Evolutionary conservation across 2,329 filamentous ascomycete species (phyloP).

Genomic region (Fusarium luffae): DNA sequence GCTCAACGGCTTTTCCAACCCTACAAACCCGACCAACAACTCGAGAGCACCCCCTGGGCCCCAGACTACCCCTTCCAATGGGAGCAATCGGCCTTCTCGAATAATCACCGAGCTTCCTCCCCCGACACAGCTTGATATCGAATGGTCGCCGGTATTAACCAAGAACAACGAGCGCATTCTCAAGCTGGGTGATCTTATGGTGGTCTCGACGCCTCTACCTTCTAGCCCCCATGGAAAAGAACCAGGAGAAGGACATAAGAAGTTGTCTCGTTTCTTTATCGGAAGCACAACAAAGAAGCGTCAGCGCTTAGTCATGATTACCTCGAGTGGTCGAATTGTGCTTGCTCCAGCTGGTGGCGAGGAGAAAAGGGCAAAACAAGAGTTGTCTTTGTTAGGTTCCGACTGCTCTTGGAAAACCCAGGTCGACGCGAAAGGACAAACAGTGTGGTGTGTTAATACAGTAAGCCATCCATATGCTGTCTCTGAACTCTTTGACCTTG

Average conservation of each 20-base stretch:
- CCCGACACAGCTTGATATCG: conserved; percentile 96
- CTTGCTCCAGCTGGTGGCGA: conserved; percentile 92
- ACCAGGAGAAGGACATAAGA: conserved; percentile 81
- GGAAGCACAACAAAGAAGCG: conserved; percentile 92
- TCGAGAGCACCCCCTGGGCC: conserved; percentile 51
- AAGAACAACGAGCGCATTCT: conserved; percentile 92
- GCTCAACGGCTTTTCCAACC: conserved; percentile 66
- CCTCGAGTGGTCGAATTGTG: conserved; percentile 88
- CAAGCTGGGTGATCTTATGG: conserved; percentile 90
- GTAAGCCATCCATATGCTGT: conserved; percentile 66
- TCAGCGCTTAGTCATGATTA: conserved; percentile 93
- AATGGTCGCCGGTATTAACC: conserved; percentile 96
- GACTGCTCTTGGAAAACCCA: conserved; percentile 84
- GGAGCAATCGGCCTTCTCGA: conserved; percentile 72
- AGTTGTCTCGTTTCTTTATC: conserved; percentile 93
- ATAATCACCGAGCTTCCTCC: conserved; percentile 96
- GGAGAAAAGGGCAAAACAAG: conserved; percentile 94
- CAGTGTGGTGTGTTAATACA: conserved; percentile 90
- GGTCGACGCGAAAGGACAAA: conserved; percentile 86
- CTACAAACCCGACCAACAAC: conserved; percentile 48
- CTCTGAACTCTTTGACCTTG: neutral
- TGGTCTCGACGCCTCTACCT: conserved; percentile 80
- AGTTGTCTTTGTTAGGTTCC: conserved; percentile 82
- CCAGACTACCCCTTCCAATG: conserved; percentile 55
- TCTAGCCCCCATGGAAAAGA: conserved; percentile 79